Percentiles rank a stretch among this genome's conserved stretches.
Conservation (phyloP, 495 filamentous ascomycete species). For the Penicillium steckii region DNA sequence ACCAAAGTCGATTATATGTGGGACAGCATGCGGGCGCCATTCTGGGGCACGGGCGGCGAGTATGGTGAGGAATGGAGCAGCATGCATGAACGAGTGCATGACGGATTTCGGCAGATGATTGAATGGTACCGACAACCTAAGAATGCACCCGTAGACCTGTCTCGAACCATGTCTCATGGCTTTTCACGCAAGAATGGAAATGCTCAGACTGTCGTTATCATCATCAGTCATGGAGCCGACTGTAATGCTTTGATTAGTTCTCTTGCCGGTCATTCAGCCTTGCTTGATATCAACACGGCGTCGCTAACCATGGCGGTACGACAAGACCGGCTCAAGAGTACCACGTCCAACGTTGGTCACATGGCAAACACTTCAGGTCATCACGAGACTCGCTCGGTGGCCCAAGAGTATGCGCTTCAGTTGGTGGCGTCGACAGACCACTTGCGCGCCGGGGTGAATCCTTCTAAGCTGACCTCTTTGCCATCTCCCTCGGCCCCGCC, state of each 20-base stretch:
- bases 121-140: conserved; percentile 67
- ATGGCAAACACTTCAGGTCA: conserved; percentile 9
- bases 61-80: conserved; percentile 91
- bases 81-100: conserved; percentile 88
- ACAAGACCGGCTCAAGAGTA: conserved; percentile 44
- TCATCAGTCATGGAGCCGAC: conserved; percentile 96
- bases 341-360: conserved; percentile 18
- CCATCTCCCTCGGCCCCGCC: conserved; percentile 26
- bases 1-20: conserved; percentile 86
- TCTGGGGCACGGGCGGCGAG: conserved; percentile 84
- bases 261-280: conserved; percentile 80
- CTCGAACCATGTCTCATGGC: conserved; percentile 33
- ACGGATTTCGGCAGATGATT: conserved; percentile 71
- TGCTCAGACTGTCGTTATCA: conserved; percentile 75
- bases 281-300: conserved; percentile 85
- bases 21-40: conserved; percentile 80
- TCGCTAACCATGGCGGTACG: conserved; percentile 88
- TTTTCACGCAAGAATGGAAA: conserved; percentile 55
- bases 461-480: conserved; percentile 27
- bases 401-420: conserved; percentile 72
- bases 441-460: conserved; percentile 56
- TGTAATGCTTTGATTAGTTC: conserved; percentile 95
- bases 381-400: conserved; percentile 33
- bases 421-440: conserved; percentile 80
- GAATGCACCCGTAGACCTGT: conserved; percentile 38